These are phyloP conservation scores for Globisporangium paddicum DNA, from an alignment of 352 stramenopile species.

Conservation along the genomic window DNA sequence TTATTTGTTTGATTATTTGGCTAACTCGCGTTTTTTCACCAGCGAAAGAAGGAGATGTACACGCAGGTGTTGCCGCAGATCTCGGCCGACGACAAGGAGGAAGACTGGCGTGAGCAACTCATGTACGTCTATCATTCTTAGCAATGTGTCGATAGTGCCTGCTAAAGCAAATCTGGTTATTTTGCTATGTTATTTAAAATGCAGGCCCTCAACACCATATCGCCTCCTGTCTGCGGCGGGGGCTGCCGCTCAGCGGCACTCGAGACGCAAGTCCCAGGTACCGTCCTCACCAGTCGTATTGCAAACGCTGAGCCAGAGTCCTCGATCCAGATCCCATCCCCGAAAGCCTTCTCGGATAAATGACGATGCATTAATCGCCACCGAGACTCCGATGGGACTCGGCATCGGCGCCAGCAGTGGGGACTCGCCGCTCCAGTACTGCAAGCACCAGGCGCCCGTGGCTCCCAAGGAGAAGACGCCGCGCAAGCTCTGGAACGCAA, in stretches of 20 bases:
- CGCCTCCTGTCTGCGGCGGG: slow-evolving; percentile 19
- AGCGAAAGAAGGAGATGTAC: slow-evolving; percentile 2
- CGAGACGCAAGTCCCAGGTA: slow-evolving; percentile 18
- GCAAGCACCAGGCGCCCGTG: slow-evolving; percentile 52
- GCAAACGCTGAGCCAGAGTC: slow-evolving; percentile 21
- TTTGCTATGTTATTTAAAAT: no score
- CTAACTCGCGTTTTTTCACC: not conserved
- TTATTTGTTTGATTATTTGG: no score
- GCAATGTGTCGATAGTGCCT: no score
- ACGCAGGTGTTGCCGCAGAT: not conserved
- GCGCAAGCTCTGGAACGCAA: slow-evolving; percentile 73
- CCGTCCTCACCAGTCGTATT: slow-evolving; percentile 18
- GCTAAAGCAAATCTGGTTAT: no score
- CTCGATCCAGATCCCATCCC: slow-evolving; percentile 8
- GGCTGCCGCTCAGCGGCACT: slow-evolving; percentile 13
- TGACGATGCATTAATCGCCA: not conserved
- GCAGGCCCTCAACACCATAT: slow-evolving; percentile 27
- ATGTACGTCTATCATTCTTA: slow-evolving; percentile 22
- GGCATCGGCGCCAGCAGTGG: slow-evolving; percentile 15
- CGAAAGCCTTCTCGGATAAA: not conserved
- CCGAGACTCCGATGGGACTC: not conserved
- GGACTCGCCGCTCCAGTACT: slow-evolving; percentile 36
- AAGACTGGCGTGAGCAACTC: slow-evolving; percentile 40
- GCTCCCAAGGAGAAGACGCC: slow-evolving; percentile 54
- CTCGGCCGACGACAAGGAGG: slow-evolving; percentile 10